Evolutionary conservation across 176 grass and related monocot species (phyloP).

Genomic region (Musa acuminata): DNA sequence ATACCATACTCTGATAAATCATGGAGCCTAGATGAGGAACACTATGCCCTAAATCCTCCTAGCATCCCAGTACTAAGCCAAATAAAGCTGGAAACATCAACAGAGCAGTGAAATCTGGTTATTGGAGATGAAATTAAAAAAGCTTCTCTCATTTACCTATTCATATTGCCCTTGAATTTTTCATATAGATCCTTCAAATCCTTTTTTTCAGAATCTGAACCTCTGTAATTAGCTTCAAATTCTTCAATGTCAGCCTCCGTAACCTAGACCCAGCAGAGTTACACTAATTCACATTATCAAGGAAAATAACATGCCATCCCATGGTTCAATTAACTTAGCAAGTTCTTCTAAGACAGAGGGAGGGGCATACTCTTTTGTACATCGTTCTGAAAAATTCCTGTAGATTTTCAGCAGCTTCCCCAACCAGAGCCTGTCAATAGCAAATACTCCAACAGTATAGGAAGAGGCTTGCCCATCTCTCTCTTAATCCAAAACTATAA

Average conservation of each 20-base stretch:
- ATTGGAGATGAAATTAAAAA: neutral
- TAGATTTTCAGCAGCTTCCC: slow-evolving; percentile 65
- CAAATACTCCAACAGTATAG: slow-evolving; percentile 8
- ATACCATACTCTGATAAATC: neutral
- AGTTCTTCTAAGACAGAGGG: neutral
- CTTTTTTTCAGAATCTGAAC: slow-evolving; percentile 87
- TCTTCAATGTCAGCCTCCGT: slow-evolving; percentile 94
- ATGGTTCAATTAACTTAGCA: neutral
- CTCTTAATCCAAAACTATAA: slow-evolving; percentile 7
- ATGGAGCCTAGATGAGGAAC: neutral
- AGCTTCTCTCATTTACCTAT: slow-evolving; percentile 38
- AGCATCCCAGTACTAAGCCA: neutral
- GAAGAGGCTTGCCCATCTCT: neutral
- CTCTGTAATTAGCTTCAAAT: slow-evolving; percentile 91
- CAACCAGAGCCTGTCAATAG: slow-evolving; percentile 48
- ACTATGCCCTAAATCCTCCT: neutral
- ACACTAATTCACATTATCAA: neutral
- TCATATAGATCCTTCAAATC: slow-evolving; percentile 82
- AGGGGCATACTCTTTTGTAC: slow-evolving; percentile 50
- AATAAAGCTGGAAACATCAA: neutral
- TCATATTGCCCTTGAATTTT: slow-evolving; percentile 80
- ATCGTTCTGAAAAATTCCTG: slow-evolving; percentile 80
- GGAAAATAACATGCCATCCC: neutral
- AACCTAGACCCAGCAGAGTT: slow-evolving; percentile 31
- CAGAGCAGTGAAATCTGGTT: neutral